A percentile compares a stretch with the other conserved stretches of the same genome.
Conservation (phyloP, 164 flowering plant species). For the Kingdonia uniflora region DNA sequence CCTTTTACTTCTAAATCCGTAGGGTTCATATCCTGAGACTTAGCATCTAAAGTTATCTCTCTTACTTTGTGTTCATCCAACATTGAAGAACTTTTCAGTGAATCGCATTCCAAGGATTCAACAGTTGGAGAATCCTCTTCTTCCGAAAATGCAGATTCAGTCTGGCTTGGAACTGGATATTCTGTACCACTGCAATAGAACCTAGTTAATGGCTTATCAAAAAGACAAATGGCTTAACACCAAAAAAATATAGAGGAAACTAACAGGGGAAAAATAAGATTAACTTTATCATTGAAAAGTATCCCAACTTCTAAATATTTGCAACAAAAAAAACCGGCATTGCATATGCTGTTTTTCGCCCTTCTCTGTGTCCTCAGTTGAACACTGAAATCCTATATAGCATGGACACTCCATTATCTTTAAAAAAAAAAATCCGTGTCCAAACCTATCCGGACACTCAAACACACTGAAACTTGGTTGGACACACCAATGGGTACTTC, state of each 20-base stretch:
- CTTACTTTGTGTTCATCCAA: constrained; percentile 12
- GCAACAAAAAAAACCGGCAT: too few relatives aligned
- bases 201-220: constrained; percentile 4
- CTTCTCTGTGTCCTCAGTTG: too few relatives aligned
- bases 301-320: too few relatives aligned
- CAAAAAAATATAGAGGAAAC: background rate
- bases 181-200: constrained; percentile 32
- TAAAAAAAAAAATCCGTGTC: too few relatives aligned
- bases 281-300: too few relatives aligned
- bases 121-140: constrained; percentile 18
- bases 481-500: too few relatives aligned
- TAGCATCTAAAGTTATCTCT: constrained; percentile 7
- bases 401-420: too few relatives aligned
- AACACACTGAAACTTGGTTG: too few relatives aligned
- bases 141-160: constrained; percentile 13
- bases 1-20: constrained; percentile 8
- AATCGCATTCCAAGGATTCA: constrained; percentile 11
- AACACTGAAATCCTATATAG: too few relatives aligned
- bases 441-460: too few relatives aligned
- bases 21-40: constrained; percentile 8
- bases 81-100: constrained; percentile 12
- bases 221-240: background rate
- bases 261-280: too few relatives aligned
- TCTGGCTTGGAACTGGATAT: constrained; percentile 17
- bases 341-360: too few relatives aligned